Base-by-base conservation (phyloP, 768 basidiomycete species). In the Amanita muscaria region DNA sequence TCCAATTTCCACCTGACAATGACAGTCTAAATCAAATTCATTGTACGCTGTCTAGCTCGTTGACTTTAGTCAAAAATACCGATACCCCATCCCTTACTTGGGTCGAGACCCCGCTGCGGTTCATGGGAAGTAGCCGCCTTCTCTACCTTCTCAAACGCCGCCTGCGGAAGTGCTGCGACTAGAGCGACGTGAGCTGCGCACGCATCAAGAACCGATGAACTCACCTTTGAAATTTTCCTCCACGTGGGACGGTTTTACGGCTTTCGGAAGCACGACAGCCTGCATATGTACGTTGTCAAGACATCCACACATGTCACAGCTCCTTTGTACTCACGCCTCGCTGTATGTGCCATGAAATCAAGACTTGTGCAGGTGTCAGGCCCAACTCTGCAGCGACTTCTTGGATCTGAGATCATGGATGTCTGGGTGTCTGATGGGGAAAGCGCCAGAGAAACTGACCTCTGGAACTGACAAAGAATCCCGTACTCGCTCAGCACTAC, bases 261-360 rank as follows among this genome's bases (percentile, higher is more conserved):
- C 84, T 70, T 88, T 90, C 2, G 87, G 83, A 9, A 89, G 67
- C 5, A 81, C 81, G 44, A 82, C 66, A 37, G 79, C 77, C 81
- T 83, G 51, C 21, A 47, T 35, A 43, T n/a, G n/a, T n/a, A n/a
- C 18, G 33, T 8, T 8, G 8, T 38, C 46, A 18, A 3, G 2
- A 5, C 15, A 34, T 31, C 18, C 21, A n/a, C 33, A 10, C 18
- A 18, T 30, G 25, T 37, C 11, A 15, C 23, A 16, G 15, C n/a
- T n/a, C n/a, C n/a, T 36, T 39, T 19, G 11, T 14, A 67, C 77
- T 34, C 56, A 83, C 80, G 8, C 86, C 83, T 16, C 83, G 77
- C 60, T 84, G 83, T 39, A 85, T 70, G 53, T 80, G 77, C 85
- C 86, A 88, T 1, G 77, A 80, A 53, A 86, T 76, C 40, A 84